Evolutionary conservation across 139 green algal genomes (phyloP).

Genomic region (Coccomyxa sp.): DNA sequence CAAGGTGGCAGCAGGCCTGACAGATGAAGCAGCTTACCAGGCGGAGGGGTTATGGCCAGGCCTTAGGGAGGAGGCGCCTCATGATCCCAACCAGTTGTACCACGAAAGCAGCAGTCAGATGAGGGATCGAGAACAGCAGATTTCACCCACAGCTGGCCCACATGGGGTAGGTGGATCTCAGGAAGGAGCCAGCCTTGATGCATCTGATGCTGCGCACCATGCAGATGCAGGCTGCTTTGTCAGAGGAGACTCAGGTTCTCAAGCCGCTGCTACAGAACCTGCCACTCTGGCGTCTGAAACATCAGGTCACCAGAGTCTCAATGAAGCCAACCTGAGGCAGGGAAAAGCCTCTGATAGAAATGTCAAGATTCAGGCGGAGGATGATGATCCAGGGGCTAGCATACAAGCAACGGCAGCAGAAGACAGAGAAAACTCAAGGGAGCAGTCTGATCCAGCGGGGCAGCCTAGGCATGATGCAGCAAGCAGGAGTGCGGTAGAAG

Average conservation of each 20-base stretch:
- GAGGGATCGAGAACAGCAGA: neutral
- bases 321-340: neutral
- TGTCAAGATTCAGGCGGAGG: neutral
- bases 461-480: too few relatives aligned
- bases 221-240: too few relatives aligned
- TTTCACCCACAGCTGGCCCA: neutral
- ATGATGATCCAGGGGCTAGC: neutral
- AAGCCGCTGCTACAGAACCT: neutral
- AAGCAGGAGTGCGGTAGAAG: too few relatives aligned
- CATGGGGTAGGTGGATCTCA: neutral
- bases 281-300: neutral
- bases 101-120: neutral
- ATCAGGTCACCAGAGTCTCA: neutral
- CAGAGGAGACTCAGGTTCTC: neutral
- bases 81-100: neutral
- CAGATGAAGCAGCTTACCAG: neutral
- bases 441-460: neutral
- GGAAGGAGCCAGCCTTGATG: neutral
- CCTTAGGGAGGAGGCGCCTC: neutral
- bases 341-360: neutral
- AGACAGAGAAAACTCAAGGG: neutral
- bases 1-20: neutral
- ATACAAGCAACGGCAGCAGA: neutral
- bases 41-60: neutral
- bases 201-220: neutral